Evolutionary conservation across 768 basidiomycete genomes (phyloP), one percentile per base, ranked within the genome.

Genomic region (Podaxis sp.): DNA sequence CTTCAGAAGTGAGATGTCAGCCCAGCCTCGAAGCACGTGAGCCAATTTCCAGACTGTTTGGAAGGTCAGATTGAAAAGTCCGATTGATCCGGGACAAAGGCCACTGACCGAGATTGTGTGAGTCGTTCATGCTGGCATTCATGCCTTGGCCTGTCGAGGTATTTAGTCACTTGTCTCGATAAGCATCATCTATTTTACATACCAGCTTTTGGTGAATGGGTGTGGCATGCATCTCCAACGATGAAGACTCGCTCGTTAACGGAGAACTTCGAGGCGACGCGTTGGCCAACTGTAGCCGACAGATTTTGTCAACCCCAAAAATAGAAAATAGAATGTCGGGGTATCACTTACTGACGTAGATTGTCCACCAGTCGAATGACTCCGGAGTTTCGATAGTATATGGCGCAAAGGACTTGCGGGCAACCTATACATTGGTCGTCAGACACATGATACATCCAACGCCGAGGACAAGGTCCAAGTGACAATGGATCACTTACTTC

Each of bases 71-170:
- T 44, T 53, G 40, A 30, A 42, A 11, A 6, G 17, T 4, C 12
- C 39, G 22, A n/a, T 30, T 24, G 36, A 44, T 39, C 33, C 12
- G 48, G 49, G 30, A 30, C 4, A 46, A 9, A 44, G 12, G 22
- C 4, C 7, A 63, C 73, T 48, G 63, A 82, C 86, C 82, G 24
- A 92, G 80, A 68, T 91, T 91, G 65, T 89, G 89, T 17, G 86
- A 81, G 68, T 91, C 90, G 54, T 84, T 86, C 85, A 90, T 90
- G 64, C 86, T 86, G 7, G 88, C 89, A 67, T 90, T 89, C 88
- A 89, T 87, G 11, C 88, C 89, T 70, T 91, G 89, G 13, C 89
- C 86, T 86, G 61, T 2, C 28, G 26, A 48, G 12, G 8, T 8
- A 28, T 22, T 40, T 9, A 39, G 38, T 39, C 2, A 39, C 22